phyloP scores from a whole-genome alignment of 208 protist species.

The Acanthamoeba healyi region DNA sequence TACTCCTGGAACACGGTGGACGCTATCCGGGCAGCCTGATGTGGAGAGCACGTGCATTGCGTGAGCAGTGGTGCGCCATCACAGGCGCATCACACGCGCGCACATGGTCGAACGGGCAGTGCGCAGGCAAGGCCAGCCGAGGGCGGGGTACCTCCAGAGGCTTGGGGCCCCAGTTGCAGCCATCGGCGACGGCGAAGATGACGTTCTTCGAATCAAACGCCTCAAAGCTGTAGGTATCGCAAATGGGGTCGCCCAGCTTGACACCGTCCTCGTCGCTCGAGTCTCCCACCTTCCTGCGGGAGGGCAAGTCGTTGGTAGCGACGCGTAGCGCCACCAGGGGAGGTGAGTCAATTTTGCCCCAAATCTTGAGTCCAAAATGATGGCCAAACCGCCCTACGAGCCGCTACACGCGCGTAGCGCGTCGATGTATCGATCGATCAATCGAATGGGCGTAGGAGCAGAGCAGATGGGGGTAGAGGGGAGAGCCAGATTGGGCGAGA shows the following conservation, averaged over 20 bases:
- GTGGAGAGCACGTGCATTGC: background rate
- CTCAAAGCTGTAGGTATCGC: constrained; percentile 79
- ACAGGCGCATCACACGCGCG: no score
- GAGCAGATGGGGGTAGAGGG: no score
- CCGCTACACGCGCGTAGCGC: no score
- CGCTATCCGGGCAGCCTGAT: constrained; percentile 12
- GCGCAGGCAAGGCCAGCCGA: no score
- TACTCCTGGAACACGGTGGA: constrained; percentile 62
- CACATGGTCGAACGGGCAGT: no score
- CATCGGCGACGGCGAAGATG: constrained; percentile 81
- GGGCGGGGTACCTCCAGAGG: constrained; percentile 73
- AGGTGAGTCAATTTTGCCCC: no score
- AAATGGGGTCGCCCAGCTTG: constrained; percentile 79
- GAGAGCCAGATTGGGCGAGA: no score
- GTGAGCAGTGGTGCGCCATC: no score
- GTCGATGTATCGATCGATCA: no score
- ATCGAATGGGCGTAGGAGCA: background rate
- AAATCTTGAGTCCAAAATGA: background rate
- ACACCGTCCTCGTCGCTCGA: background rate
- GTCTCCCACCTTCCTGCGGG: background rate
- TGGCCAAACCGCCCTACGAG: no score
- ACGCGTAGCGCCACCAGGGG: no score
- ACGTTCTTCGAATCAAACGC: constrained; percentile 57
- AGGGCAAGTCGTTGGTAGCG: no score
- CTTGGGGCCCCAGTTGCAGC: constrained; percentile 82